Evolutionary conservation across 495 filamentous ascomycete species (phyloP).

Genomic region (Aspergillus homomorphus): DNA sequence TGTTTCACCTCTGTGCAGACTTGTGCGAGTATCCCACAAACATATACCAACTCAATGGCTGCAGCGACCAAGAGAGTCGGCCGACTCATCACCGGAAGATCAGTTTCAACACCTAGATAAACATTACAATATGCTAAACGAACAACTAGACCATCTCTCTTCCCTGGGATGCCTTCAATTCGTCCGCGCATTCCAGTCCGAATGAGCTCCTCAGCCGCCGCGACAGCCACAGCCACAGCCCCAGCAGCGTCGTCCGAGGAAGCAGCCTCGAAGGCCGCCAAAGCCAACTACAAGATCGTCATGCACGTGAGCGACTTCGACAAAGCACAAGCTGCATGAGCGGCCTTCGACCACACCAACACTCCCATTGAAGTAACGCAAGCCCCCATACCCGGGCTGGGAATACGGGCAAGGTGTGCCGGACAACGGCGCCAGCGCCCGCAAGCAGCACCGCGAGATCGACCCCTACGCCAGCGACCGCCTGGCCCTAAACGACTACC

Average conservation of each 20-base stretch:
- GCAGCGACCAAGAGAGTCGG: too few species aligned
- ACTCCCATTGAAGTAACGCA: slow-evolving; percentile 58
- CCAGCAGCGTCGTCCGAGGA: not conserved
- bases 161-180: not conserved
- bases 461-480: slow-evolving; percentile 71
- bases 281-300: slow-evolving; percentile 29
- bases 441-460: slow-evolving; percentile 63
- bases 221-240: slow-evolving; percentile 7
- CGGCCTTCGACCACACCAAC: slow-evolving; percentile 50
- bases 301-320: slow-evolving; percentile 58
- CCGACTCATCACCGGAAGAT: too few species aligned
- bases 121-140: too few species aligned
- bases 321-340: slow-evolving; percentile 62
- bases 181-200: not conserved
- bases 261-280: not conserved
- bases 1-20: too few species aligned
- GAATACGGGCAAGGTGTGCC: slow-evolving; percentile 67
- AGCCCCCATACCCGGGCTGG: slow-evolving; percentile 69
- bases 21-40: too few species aligned
- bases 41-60: too few species aligned
- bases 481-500: slow-evolving; percentile 72
- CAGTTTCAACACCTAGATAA: too few species aligned
- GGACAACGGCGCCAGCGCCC: slow-evolving; percentile 42
- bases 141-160: too few species aligned
- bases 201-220: slow-evolving; percentile 21